A percentile compares a stretch with the other conserved stretches of the same genome.
Evolutionary conservation across 768 basidiomycete species (phyloP).

Genomic region (Megacollybia marginata): DNA sequence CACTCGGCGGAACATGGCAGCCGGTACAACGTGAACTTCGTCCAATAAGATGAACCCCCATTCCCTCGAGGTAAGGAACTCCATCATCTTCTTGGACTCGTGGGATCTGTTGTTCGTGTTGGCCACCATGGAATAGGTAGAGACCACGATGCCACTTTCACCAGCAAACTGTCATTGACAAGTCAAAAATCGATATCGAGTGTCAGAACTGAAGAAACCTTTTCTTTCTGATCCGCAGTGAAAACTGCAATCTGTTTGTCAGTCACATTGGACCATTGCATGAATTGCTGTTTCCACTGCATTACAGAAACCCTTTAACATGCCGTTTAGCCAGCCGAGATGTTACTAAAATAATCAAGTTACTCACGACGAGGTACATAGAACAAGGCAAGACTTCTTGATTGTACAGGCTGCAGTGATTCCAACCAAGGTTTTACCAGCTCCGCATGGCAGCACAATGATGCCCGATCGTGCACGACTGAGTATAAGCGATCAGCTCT

Average conservation of each 20-base stretch:
- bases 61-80: constrained; percentile 94
- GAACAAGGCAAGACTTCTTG: constrained; percentile 95
- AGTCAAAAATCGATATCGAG: constrained; percentile 1
- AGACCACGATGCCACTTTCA: constrained; percentile 96
- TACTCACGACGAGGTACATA: constrained; percentile 95
- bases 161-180: constrained; percentile 69
- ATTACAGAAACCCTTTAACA: constrained; percentile 75
- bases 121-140: constrained; percentile 99
- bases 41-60: constrained; percentile 98
- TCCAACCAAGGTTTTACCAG: constrained; percentile 98
- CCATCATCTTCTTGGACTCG: constrained; percentile 99
- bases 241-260: constrained; percentile 96
- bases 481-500: constrained; percentile 8
- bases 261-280: constrained; percentile 97
- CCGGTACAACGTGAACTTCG: constrained; percentile 98
- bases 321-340: not conserved
- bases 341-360: not conserved
- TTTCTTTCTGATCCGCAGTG: constrained; percentile 96
- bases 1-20: constrained; percentile 96
- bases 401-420: constrained; percentile 99
- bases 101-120: constrained; percentile 98
- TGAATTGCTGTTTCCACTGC: constrained; percentile 99
- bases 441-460: constrained; percentile 96
- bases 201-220: constrained; percentile 35
- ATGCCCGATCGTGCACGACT: constrained; percentile 97